A percentile compares a stretch with the other conserved stretches of the same genome.
Evolutionary conservation across 2,329 filamentous ascomycete species (phyloP).

Genomic region (Fusarium zealandicum): DNA sequence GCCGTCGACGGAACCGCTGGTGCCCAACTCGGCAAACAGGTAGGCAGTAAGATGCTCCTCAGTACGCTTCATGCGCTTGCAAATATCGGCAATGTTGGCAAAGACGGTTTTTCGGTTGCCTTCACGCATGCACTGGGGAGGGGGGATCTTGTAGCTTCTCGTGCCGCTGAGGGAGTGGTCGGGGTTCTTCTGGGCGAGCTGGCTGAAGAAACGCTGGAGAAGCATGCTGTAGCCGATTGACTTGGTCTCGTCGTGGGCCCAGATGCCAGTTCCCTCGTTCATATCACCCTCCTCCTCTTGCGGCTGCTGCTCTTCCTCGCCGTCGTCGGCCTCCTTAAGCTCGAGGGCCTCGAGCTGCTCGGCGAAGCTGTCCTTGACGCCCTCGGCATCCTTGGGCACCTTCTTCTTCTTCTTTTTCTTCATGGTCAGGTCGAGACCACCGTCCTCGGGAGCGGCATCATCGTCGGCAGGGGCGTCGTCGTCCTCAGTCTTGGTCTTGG

Average conservation of each 20-base stretch:
- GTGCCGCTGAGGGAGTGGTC: constrained; percentile 88
- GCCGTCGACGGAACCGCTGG: constrained; percentile 93
- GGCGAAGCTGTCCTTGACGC: constrained; percentile 61
- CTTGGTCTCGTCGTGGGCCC: constrained; percentile 80
- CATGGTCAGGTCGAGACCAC: constrained; percentile 63
- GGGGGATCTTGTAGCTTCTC: constrained; percentile 99
- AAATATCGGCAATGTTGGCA: constrained; percentile 98
- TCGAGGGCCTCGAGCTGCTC: constrained; percentile 69
- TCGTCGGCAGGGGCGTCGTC: constrained; percentile 53
- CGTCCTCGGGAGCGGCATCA: constrained; percentile 55
- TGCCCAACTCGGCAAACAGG: constrained; percentile 97
- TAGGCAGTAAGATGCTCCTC: constrained; percentile 98
- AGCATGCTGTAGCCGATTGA: constrained; percentile 85
- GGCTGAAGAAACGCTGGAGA: constrained; percentile 90
- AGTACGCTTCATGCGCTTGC: constrained; percentile 98
- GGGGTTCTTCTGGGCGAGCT: constrained; percentile 94
- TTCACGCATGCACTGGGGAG: constrained; percentile 98
- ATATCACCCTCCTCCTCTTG: constrained; percentile 74
- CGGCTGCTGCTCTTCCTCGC: constrained; percentile 55
- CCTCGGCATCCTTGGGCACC: constrained; percentile 58
- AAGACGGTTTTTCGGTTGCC: constrained; percentile 99
- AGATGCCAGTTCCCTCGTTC: constrained; percentile 88
- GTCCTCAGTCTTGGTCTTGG: constrained; percentile 47
- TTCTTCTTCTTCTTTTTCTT: constrained; percentile 83
- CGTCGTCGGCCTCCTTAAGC: constrained; percentile 70